Evolutionary conservation across 2,329 filamentous ascomycete genomes (phyloP).

Genomic region (Monilinia laxa): DNA sequence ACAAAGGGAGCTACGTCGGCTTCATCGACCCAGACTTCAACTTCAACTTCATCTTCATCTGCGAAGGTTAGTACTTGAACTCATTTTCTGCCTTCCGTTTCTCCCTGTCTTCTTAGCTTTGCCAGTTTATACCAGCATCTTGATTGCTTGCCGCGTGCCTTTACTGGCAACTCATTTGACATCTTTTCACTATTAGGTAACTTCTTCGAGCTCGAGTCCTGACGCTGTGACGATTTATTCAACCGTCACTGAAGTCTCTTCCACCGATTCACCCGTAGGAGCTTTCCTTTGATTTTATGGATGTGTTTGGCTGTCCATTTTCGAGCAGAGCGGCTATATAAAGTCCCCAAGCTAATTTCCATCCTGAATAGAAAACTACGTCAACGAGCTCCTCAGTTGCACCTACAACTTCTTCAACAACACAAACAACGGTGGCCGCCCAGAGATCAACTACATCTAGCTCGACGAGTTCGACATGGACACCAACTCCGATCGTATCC

Average conservation of each 20-base stretch:
- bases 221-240: slow-evolving; percentile 17
- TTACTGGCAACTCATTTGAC: slow-evolving; percentile 40
- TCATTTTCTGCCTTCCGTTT: neutral
- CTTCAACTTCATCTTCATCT: slow-evolving; percentile 27
- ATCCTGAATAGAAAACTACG: slow-evolving; percentile 2
- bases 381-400: slow-evolving; percentile 18
- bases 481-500: slow-evolving; percentile 42
- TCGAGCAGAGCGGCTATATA: neutral
- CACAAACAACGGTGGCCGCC: slow-evolving; percentile 14
- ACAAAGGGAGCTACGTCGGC: slow-evolving; percentile 44
- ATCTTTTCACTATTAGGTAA: slow-evolving; percentile 36
- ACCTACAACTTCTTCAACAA: slow-evolving; percentile 16
- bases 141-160: slow-evolving; percentile 25
- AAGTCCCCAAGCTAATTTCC: slow-evolving; percentile 16
- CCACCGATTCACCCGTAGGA: slow-evolving; percentile 42
- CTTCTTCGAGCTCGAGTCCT: slow-evolving; percentile 30
- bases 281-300: slow-evolving; percentile 22
- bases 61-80: slow-evolving; percentile 33
- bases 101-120: slow-evolving; percentile 18
- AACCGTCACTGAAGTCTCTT: slow-evolving; percentile 20
- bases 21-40: slow-evolving; percentile 25
- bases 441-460: slow-evolving; percentile 18
- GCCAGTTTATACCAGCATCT: slow-evolving; percentile 14
- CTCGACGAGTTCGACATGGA: slow-evolving; percentile 37
- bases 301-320: neutral